Base-by-base conservation (phyloP, 148 eudicot genomes). In the Arctostaphylos glauca region DNA sequence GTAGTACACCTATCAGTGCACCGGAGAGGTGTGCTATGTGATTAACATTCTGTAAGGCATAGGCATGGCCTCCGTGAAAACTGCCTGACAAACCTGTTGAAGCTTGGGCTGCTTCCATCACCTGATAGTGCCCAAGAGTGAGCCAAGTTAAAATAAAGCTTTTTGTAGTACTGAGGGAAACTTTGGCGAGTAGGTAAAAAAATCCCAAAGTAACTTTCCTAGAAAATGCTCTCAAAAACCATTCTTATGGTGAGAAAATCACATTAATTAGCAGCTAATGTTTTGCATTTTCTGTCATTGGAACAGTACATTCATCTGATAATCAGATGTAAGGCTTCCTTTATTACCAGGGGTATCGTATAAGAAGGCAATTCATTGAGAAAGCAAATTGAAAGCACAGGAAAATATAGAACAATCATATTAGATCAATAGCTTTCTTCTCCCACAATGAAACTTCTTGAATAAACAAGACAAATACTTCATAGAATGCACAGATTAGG, bases 101-200 rank as follows among this genome's bases (percentile, higher is more conserved):
- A 56, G 68, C 81, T n/a, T 78, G 81, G 18, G 81, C 81, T 43
- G 81, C 81, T 78, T 78, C 68, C 81, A 78, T 78, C 81, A 78
- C 81, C 81, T 78, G 81, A 77, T 49, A 5, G 19, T 54, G 59
- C 49, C 13, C 66, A 55, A 31, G 85, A 87, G 88, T 21, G 89
- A 96, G 66, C 96, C 98, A 58, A 93, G 78, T 92, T 91, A 54
- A 94, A 90, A 83, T 83, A 89, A 82, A 89, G 92, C 25, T 47
- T 4, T 74, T 12, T 54, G n/a, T 74, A 60, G 71, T 23, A 48
- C 56, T 9, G 59, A 92, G 19, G 10, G 89, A 79, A 48, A 14
- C 60, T 53, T 76, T 53, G 21, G 13, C 55, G 9, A 18, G 25
- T 50, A 74, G 41, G 3, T 3, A 59, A 46, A 74, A 74, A 47